Base-by-base conservation (phyloP, 2,329 filamentous ascomycete species). In the Cercospora citrullina region DNA sequence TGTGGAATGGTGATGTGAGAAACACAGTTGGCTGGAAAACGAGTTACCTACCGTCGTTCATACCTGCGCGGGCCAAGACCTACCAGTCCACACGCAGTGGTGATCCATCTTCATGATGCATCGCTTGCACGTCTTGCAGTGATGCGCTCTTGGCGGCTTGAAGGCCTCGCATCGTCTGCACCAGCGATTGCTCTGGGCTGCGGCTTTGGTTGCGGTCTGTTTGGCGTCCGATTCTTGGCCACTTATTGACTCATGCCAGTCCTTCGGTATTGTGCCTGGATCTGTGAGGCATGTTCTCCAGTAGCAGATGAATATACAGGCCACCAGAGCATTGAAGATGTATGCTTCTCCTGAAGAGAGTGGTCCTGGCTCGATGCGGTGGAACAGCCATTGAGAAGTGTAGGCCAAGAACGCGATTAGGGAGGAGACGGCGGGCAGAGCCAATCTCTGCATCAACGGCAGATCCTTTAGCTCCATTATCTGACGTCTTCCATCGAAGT, bases 1-100 rank as follows among this genome's bases (percentile, higher is more conserved):
- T 94, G 90, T 7, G 92, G 92, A 74, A 93, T 91, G 0, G 91
- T 94, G 68, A 89, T 89, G 78, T 93, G 87, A 12, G 91, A 93
- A 63, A 95, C 91, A 81, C 92, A 96, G 80, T 94, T 94, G 69
- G 76, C 77, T 79, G 65, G 67, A 70, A 68, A 53, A 62, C 31
- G 64, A n/a, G 74, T 78, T 76, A 78, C 76, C 70, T 77, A 77
- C 74, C 74, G 42, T 65, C 63, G 12, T 31, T 59, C 36, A 30
- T 58, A 21, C 18, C 31, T 42, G 33, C 16, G 33, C 31, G 39
- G 26, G 23, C 55, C 36, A n/a, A 51, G 81, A 70, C 75, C 68
- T 76, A 78, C 77, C 83, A 3, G 91, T 94, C 92, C 92, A 95
- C 2, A 92, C 91, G 76, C 92, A 95, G 81, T 96, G 91, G 71